Conservation (phyloP, 1,284 basidiomycete species). For the Cutaneotrichosporon cutaneum region DNA sequence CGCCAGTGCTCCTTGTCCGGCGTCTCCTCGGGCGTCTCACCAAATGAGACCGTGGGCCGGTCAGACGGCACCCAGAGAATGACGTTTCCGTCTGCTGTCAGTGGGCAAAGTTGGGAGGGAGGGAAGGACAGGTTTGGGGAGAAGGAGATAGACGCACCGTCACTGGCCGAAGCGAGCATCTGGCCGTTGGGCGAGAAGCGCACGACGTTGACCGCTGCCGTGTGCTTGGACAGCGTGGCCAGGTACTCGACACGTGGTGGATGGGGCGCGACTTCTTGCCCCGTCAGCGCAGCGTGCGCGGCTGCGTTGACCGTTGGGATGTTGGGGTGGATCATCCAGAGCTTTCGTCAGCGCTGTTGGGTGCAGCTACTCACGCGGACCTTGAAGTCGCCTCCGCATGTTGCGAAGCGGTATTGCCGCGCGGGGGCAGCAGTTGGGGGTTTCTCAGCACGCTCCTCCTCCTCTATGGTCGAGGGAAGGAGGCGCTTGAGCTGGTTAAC, state of each 20-base stretch:
- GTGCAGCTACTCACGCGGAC: conserved; percentile 69
- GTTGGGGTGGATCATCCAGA: conserved; percentile 94
- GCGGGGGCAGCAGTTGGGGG: conserved; percentile 41
- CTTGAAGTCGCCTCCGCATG: conserved; percentile 95
- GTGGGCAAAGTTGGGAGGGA: background rate
- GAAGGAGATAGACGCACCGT: conserved; percentile 78
- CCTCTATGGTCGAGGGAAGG: conserved; percentile 42
- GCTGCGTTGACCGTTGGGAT: conserved; percentile 62
- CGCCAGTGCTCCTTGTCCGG: conserved; percentile 96
- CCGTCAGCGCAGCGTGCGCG: conserved; percentile 60
- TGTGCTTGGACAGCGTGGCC: conserved; percentile 88
- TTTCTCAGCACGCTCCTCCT: conserved; percentile 33
- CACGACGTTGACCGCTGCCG: conserved; percentile 93
- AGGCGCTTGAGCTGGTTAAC: conserved; percentile 54
- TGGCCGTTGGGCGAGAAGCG: conserved; percentile 95
- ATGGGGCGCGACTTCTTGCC: conserved; percentile 57
- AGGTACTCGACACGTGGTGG: conserved; percentile 94
- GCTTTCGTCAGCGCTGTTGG: conserved; percentile 54
- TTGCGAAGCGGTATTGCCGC: conserved; percentile 80
- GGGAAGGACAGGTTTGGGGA: too few relatives aligned
- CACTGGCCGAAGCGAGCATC: conserved; percentile 86
- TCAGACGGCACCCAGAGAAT: conserved; percentile 89
- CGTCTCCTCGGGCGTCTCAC: conserved; percentile 75
- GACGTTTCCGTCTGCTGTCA: conserved; percentile 80
- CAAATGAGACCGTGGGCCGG: conserved; percentile 71